These are phyloP conservation scores for Kodamaea fukazawae DNA, from an alignment of 805 yeast species.

Conservation along the genomic window DNA sequence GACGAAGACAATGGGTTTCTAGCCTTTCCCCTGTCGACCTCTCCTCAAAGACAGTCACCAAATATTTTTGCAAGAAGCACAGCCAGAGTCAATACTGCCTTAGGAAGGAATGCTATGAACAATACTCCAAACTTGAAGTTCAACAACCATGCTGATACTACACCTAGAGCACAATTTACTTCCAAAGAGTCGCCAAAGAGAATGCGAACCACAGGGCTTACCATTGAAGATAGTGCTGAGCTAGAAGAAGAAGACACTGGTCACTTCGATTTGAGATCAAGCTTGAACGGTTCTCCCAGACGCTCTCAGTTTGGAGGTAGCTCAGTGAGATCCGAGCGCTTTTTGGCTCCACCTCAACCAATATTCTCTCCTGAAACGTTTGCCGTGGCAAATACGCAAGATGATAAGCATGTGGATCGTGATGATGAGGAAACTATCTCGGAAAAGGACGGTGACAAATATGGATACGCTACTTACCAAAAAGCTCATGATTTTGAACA, in stretches of 20 bases:
- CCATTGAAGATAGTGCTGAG: slow-evolving; percentile 40
- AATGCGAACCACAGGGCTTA: slow-evolving; percentile 46
- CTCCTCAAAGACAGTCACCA: slow-evolving; percentile 39
- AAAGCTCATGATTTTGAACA: slow-evolving; percentile 33
- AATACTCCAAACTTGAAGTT: slow-evolving; percentile 28
- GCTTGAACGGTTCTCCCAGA: slow-evolving; percentile 37
- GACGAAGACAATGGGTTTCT: slow-evolving; percentile 24
- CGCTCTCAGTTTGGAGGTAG: slow-evolving; percentile 27
- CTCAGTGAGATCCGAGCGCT: slow-evolving; percentile 45
- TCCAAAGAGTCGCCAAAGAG: slow-evolving; percentile 71
- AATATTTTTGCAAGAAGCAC: slow-evolving; percentile 42
- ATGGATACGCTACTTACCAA: slow-evolving; percentile 37
- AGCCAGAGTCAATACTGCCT: slow-evolving; percentile 18
- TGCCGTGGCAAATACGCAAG: slow-evolving; percentile 51
- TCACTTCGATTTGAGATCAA: slow-evolving; percentile 11
- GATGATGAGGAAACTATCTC: slow-evolving; percentile 25
- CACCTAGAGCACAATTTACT: slow-evolving; percentile 59
- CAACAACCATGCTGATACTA: slow-evolving; percentile 5
- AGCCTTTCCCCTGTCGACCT: slow-evolving; percentile 30
- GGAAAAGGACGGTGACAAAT: slow-evolving; percentile 22
- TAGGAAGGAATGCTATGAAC: slow-evolving; percentile 18
- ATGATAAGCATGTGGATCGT: slow-evolving; percentile 18
- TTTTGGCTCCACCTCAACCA: slow-evolving; percentile 63
- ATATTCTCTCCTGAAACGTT: slow-evolving; percentile 60
- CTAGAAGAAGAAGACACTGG: slow-evolving; percentile 25